Evolutionary conservation across 1,284 basidiomycete genomes (phyloP).

Genomic region (Leccinum subfulvum): DNA sequence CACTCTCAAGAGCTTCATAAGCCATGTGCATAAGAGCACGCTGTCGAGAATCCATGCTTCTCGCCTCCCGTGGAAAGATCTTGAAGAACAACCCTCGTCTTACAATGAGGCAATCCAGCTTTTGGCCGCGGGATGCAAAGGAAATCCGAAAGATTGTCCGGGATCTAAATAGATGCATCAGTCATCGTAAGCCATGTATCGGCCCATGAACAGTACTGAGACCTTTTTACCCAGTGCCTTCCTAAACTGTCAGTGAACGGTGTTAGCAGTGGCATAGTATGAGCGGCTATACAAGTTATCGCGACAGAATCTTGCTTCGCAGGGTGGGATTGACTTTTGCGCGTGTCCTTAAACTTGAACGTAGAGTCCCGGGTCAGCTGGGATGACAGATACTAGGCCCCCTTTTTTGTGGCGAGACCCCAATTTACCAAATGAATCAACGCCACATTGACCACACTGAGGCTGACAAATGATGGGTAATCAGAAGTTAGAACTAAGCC

Average conservation of each 20-base stretch:
- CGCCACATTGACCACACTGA: too few species aligned
- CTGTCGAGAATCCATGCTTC: slow-evolving; percentile 73
- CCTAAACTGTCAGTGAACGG: slow-evolving; percentile 48
- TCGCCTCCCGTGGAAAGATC: slow-evolving; percentile 69
- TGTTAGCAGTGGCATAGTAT: slow-evolving; percentile 57
- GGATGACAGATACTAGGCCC: too few species aligned
- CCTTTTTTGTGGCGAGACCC: too few species aligned
- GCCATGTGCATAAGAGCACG: slow-evolving; percentile 63
- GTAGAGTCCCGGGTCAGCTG: too few species aligned
- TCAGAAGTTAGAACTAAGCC: background rate
- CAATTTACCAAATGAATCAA: too few species aligned
- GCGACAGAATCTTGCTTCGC: slow-evolving; percentile 56
- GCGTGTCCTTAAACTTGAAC: slow-evolving; percentile 24
- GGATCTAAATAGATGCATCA: slow-evolving; percentile 46
- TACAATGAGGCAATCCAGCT: slow-evolving; percentile 32
- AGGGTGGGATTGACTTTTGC: background rate
- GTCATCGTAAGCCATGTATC: background rate
- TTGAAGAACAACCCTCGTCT: slow-evolving; percentile 65
- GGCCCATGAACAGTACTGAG: slow-evolving; percentile 45
- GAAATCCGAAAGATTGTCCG: slow-evolving; percentile 49
- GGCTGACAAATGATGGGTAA: too few species aligned
- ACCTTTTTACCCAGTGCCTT: slow-evolving; percentile 50
- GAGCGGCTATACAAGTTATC: slow-evolving; percentile 68
- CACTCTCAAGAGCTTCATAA: slow-evolving; percentile 65
- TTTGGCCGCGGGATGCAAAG: slow-evolving; percentile 35